These are phyloP conservation scores for Aspergillus thermomutatus DNA, from an alignment of 2,329 filamentous ascomycete species.

Conservation along the genomic window DNA sequence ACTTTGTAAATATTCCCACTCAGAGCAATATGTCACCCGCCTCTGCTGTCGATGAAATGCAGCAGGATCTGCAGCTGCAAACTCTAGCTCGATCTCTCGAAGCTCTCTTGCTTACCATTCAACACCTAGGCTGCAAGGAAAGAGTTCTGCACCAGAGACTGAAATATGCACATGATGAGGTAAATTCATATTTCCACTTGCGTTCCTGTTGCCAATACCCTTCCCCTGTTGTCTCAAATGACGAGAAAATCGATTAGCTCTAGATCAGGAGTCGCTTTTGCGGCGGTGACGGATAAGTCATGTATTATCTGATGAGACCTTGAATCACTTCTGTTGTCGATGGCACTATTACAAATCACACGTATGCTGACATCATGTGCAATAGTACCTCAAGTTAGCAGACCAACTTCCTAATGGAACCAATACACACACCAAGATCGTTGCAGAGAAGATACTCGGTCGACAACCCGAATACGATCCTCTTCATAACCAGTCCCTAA, in stretches of 20 bases:
- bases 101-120: constrained; percentile 40
- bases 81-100: constrained; percentile 40
- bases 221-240: constrained; percentile 35
- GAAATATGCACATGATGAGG: constrained; percentile 40
- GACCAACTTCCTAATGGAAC: constrained; percentile 27
- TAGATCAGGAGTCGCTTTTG: constrained; percentile 71
- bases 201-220: constrained; percentile 2
- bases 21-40: constrained; percentile 32
- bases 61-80: constrained; percentile 35
- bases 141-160: constrained; percentile 36
- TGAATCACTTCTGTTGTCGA: constrained; percentile 13
- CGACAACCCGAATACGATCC: constrained; percentile 28
- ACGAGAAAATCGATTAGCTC: constrained; percentile 66
- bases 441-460: constrained; percentile 29
- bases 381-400: constrained; percentile 36
- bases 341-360: constrained; percentile 10
- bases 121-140: constrained; percentile 38
- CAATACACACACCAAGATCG: constrained; percentile 27
- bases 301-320: constrained; percentile 53
- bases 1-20: constrained; percentile 20
- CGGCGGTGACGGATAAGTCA: constrained; percentile 62
- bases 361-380: constrained; percentile 25
- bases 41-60: constrained; percentile 24
- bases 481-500: constrained; percentile 58
- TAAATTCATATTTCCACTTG: constrained; percentile 21